Evolutionary conservation across 2,329 filamentous ascomycete genomes (phyloP), one percentile per base, ranked within the genome.

Genomic region (Scytalidium lignicola): DNA sequence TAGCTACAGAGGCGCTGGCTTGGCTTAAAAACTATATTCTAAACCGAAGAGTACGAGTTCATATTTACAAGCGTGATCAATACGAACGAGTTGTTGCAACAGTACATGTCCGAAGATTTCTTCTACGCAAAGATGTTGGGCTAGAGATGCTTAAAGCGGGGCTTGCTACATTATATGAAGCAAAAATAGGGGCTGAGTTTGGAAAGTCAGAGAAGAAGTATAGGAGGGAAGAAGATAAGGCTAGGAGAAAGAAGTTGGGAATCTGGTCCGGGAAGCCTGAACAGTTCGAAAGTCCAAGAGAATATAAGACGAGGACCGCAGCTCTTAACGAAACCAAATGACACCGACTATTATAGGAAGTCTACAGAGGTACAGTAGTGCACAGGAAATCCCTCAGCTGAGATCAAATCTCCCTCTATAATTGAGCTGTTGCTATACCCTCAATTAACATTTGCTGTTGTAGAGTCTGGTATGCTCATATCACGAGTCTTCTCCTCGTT

Each of bases 11-110:
- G 67, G 90, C 93, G 7, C 74, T 92, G 46, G 71, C 80, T 17
- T 97, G 89, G 83, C 78, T 99, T n/a, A 82, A 78, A 15, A 70
- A 70, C 4, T 89, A 90, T 65, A 74, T 97, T 9, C 70, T 82
- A 19, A 76, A 85, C 51, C 82, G 81, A 28, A 83, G 85, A 49
- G 87, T 99, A 48, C 83, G 92, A 50, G 88, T 83, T n/a, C 83
- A 87, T 60, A 79, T 96, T 46, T 89, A 91, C 69, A 84, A 83
- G 51, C 80, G 84, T 47, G 95, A 99, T 66, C 93, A 97, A 65
- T 99, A 97, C 67, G 86, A 91, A 56, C 85, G 93, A 42, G 83
- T 95, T 5, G 90, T 99, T 1, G 90, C 86, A 15, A 93, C 88
- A 0, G 92, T 92, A 1, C 88, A 82, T 60, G 80, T 92, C 26